Percentiles rank a stretch among this genome's conserved stretches.
Conservation (phyloP, 345 rosid species). For the Salix suchowensis region DNA sequence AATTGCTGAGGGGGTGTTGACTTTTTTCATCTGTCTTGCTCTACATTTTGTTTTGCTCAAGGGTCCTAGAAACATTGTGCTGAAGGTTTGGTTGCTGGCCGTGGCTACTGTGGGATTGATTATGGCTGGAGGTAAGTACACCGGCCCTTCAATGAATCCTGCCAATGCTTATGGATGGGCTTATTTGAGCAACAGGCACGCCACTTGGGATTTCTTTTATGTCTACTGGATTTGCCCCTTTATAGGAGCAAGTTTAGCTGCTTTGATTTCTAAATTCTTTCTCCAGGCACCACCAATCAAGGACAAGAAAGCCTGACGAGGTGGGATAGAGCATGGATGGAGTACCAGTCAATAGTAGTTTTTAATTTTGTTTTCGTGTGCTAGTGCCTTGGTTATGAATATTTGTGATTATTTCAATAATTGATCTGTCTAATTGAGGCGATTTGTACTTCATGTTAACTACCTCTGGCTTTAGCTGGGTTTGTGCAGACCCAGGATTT, state of each 20-base stretch:
- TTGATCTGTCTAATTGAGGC: not conserved
- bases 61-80: slow-evolving; percentile 10
- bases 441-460: not conserved
- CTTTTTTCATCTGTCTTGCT: slow-evolving; percentile 9
- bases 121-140: slow-evolving; percentile 6
- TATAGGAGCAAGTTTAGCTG: slow-evolving; percentile 19
- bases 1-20: slow-evolving; percentile 16
- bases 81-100: slow-evolving; percentile 18
- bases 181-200: slow-evolving; percentile 15
- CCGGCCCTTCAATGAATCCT: slow-evolving; percentile 26
- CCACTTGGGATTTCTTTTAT: slow-evolving; percentile 25
- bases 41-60: slow-evolving; percentile 1
- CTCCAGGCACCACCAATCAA: slow-evolving; percentile 10
- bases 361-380: not conserved
- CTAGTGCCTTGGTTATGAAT: not conserved
- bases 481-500: not conserved
- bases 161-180: slow-evolving; percentile 31
- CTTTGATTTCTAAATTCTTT: slow-evolving; percentile 12
- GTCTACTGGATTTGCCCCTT: slow-evolving; percentile 27
- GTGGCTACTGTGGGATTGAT: slow-evolving; percentile 2
- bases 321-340: not conserved
- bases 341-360: not conserved
- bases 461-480: not conserved
- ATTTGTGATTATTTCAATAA: not conserved
- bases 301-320: slow-evolving; percentile 13